These are phyloP conservation scores for Podaxis carcinomalis DNA, from an alignment of 768 basidiomycete species.

Conservation along the genomic window DNA sequence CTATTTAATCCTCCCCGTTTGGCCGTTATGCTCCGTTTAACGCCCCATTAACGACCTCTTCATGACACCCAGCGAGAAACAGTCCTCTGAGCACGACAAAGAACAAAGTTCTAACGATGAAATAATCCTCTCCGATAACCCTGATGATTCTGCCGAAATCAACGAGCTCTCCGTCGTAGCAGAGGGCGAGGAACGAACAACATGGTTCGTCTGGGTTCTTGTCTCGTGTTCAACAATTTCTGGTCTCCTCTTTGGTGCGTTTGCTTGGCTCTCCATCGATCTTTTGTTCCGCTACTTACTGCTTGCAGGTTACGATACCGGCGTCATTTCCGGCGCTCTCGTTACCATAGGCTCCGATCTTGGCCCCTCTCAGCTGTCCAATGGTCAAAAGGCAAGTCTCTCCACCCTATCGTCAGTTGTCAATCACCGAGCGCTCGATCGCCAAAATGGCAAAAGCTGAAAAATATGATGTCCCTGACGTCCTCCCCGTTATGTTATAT, in stretches of 20 bases:
- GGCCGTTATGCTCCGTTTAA: not conserved
- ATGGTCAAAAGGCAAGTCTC: conserved; percentile 54
- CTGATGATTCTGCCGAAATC: conserved; percentile 43
- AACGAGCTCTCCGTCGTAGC: conserved; percentile 56
- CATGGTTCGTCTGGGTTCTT: conserved; percentile 76
- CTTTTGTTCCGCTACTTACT: not conserved
- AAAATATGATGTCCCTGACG: not conserved
- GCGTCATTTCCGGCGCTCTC: conserved; percentile 77
- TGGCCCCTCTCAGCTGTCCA: conserved; percentile 49
- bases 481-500: too few species aligned
- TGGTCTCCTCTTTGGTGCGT: conserved; percentile 69
- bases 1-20: not conserved
- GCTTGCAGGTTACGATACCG: conserved; percentile 69
- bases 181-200: conserved; percentile 63
- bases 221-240: conserved; percentile 73
- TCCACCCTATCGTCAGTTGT: not conserved
- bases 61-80: conserved; percentile 5
- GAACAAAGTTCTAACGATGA: not conserved
- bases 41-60: not conserved
- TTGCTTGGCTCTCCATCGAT: not conserved
- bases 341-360: conserved; percentile 69
- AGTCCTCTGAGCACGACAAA: conserved; percentile 7
- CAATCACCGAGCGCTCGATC: not conserved
- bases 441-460: not conserved
- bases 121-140: not conserved